Percentiles rank a stretch among this genome's conserved stretches.
These are phyloP conservation scores for Schizothecium vesticola DNA, from an alignment of 495 filamentous ascomycete species.

Conservation along the genomic window DNA sequence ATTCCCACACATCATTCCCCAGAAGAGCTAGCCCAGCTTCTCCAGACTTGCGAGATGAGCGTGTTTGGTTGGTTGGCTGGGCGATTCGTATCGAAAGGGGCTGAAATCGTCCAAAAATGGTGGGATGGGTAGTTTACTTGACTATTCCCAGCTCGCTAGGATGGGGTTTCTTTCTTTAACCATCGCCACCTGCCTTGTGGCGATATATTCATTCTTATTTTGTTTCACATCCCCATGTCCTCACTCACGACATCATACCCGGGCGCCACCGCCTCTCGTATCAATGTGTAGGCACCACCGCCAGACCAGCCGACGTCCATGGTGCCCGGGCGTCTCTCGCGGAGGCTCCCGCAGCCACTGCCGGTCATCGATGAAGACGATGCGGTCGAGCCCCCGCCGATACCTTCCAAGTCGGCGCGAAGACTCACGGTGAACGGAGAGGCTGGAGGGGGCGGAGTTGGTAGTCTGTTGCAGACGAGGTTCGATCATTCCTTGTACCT, in stretches of 20 bases:
- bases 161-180: not conserved
- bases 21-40: not conserved
- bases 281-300: not conserved
- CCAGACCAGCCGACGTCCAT: not conserved
- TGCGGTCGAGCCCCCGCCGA: not conserved
- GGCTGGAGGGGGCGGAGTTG: not conserved
- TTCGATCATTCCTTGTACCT: not conserved
- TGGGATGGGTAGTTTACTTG: not conserved
- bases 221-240: not conserved
- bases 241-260: not conserved
- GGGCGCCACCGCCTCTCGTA: not conserved
- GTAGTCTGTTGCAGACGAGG: not conserved
- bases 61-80: not conserved
- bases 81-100: not conserved
- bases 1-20: not conserved
- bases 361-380: slow-evolving; percentile 20
- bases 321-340: slow-evolving; percentile 21
- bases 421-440: not conserved
- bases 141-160: not conserved
- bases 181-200: not conserved
- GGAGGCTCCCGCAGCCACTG: slow-evolving; percentile 16
- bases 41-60: not conserved
- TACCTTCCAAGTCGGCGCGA: slow-evolving; percentile 11
- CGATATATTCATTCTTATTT: not conserved
- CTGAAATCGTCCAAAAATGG: not conserved